These are phyloP conservation scores for Globisporangium cystogenes DNA, from an alignment of 352 stramenopile species.

Conservation along the genomic window DNA sequence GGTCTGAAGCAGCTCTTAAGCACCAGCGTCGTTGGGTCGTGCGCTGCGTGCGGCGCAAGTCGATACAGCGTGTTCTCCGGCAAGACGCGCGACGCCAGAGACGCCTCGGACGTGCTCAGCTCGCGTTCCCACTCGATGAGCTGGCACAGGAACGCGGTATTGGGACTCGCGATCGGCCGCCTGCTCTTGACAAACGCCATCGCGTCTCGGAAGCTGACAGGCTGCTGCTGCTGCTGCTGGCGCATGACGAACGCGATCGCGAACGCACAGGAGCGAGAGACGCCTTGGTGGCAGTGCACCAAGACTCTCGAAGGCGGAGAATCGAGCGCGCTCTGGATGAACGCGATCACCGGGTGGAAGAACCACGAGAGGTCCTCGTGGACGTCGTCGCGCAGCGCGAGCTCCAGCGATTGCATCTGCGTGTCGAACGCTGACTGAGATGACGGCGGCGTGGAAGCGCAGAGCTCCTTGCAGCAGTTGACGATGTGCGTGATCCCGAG, in stretches of 20 bases:
- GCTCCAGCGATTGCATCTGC: constrained; percentile 17
- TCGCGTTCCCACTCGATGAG: constrained; percentile 61
- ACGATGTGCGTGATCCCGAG: constrained; percentile 52
- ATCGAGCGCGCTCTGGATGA: constrained; percentile 22
- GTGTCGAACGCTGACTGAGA: not conserved
- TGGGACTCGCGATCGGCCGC: constrained; percentile 51
- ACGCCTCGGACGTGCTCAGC: constrained; percentile 9
- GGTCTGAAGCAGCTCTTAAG: constrained; percentile 39
- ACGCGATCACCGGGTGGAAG: constrained; percentile 36
- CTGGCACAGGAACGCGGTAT: constrained; percentile 61
- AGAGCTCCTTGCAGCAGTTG: constrained; percentile 50
- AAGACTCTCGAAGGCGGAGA: constrained; percentile 21
- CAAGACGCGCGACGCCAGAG: not conserved
- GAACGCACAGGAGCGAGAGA: constrained; percentile 65
- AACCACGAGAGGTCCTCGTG: constrained; percentile 67
- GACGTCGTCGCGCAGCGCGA: constrained; percentile 48
- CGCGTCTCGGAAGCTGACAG: constrained; percentile 14
- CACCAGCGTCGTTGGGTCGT: constrained; percentile 38
- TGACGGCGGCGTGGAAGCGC: not conserved
- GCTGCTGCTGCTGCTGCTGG: constrained; percentile 16
- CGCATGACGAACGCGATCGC: constrained; percentile 64
- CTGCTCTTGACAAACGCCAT: constrained; percentile 32
- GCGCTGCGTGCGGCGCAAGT: constrained; percentile 33
- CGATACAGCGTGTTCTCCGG: constrained; percentile 28
- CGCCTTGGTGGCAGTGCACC: constrained; percentile 65